Base-by-base conservation (phyloP, 1,284 basidiomycete species). In the Ceratobasidium sp. region DNA sequence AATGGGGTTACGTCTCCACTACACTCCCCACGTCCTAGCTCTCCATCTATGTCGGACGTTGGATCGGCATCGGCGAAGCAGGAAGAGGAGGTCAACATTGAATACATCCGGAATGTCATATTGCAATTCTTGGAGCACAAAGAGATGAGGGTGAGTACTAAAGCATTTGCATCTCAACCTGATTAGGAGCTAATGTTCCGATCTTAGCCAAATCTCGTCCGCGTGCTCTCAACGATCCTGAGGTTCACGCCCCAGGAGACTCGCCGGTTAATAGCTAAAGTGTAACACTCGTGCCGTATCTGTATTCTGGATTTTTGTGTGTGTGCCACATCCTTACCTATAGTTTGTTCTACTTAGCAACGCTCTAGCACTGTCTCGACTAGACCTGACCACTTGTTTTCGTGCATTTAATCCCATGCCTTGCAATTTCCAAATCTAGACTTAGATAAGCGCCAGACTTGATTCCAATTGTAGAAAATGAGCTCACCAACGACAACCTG, bases 181-280 rank as follows among this genome's bases (percentile, higher is more conserved):
- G 35, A 63, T 55, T 44, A 73, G 73, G 44, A 9, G 69, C 44
- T 76, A 41, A 76, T 59, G 49, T 76, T 23, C 30, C 62, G 13
- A 4, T 38, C 35, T 38, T 76, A 95, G 91, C 93, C 95, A 0
- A 94, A 95, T 79, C 88, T 98, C 47, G 89, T 98, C 30, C 87
- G 91, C 73, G 95, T 98, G 1, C 81, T 98, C 55, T 94, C 94
- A 0, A 95, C 94, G 52, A 96, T 98, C 61, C 81, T 98, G 52
- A 91, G 89, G 66, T 98, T 98, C 78, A 98, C 96, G 1, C 96
- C 96, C 1, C 93, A 96, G 78, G 96, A 98, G 80, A 93, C 95
- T 11, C 84, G 96, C 47, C 84, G 95, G 67, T 84, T 98, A 49
- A 87, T 93, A 75, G 90, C 93, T 3, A 94, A 93, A 80, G 87